Conservation (phyloP, 345 rosid species). For the Excoecaria agallocha region DNA sequence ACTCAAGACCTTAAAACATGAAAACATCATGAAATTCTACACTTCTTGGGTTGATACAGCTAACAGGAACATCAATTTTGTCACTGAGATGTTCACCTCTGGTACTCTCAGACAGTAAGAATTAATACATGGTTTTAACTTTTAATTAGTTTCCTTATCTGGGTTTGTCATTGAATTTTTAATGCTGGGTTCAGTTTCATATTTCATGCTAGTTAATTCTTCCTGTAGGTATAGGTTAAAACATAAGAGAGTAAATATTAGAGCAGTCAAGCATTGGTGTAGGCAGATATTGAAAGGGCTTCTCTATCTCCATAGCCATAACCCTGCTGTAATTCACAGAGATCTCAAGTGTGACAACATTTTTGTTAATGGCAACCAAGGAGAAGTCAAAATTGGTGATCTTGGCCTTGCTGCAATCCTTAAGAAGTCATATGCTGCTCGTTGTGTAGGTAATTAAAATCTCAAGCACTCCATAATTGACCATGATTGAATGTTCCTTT, state of each 20-base stretch:
- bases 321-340: slow-evolving; percentile 79
- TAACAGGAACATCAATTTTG: slow-evolving; percentile 82
- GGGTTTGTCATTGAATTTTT: slow-evolving; percentile 9
- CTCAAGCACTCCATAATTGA: neutral
- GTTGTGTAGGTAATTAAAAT: slow-evolving; percentile 75
- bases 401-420: slow-evolving; percentile 95
- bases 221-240: slow-evolving; percentile 67
- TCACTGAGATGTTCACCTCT: slow-evolving; percentile 96
- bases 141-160: slow-evolving; percentile 10
- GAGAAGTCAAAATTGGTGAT: slow-evolving; percentile 95
- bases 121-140: slow-evolving; percentile 1
- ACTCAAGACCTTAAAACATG: slow-evolving; percentile 86
- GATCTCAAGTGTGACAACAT: slow-evolving; percentile 97
- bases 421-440: slow-evolving; percentile 75
- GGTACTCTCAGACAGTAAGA: slow-evolving; percentile 93
- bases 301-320: slow-evolving; percentile 61
- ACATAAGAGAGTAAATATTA: slow-evolving; percentile 81
- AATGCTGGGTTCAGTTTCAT: neutral
- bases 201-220: slow-evolving; percentile 14
- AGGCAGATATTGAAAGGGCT: slow-evolving; percentile 90
- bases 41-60: slow-evolving; percentile 90
- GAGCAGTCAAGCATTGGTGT: slow-evolving; percentile 97
- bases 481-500: neutral
- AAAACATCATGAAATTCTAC: slow-evolving; percentile 86
- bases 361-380: slow-evolving; percentile 89